A percentile compares a stretch with the other conserved stretches of the same genome.
Conservation (phyloP, 768 basidiomycete species). For the Cyclocybe aegerita region DNA sequence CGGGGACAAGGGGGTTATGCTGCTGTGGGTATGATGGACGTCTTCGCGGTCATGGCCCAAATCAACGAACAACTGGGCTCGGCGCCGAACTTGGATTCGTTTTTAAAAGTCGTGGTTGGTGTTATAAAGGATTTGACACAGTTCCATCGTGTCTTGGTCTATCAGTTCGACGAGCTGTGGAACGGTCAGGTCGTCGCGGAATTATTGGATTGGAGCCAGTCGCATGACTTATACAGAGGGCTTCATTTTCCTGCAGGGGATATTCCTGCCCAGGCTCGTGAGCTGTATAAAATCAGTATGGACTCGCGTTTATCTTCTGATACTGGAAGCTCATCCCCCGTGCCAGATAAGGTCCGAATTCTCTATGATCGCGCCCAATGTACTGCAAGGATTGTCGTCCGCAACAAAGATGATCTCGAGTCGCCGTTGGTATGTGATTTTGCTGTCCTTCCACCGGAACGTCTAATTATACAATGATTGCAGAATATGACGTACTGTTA, state of each 20-base stretch:
- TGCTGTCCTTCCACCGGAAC: background rate
- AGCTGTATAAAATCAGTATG: constrained; percentile 67
- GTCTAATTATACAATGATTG: background rate
- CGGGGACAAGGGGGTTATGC: constrained; percentile 16
- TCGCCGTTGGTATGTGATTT: constrained; percentile 51
- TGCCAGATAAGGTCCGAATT: constrained; percentile 69
- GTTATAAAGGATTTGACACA: constrained; percentile 74
- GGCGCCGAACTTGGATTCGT: constrained; percentile 62
- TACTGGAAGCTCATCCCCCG: background rate
- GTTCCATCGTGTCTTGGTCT: constrained; percentile 79
- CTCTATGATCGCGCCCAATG: constrained; percentile 72
- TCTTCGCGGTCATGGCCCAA: constrained; percentile 75
- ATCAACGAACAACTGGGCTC: constrained; percentile 78
- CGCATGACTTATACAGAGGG: constrained; percentile 71
- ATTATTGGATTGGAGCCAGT: constrained; percentile 74
- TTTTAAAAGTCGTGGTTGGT: constrained; percentile 73
- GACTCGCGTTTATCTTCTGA: background rate
- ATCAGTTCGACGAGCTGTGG: constrained; percentile 81
- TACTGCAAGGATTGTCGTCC: constrained; percentile 72
- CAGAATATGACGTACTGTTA: constrained; percentile 85
- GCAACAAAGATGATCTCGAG: constrained; percentile 61
- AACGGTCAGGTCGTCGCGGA: constrained; percentile 81
- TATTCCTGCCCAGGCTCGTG: constrained; percentile 68
- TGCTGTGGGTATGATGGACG: constrained; percentile 69
- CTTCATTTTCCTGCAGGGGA: constrained; percentile 71